Conservation (phyloP, 768 basidiomycete genomes). For the Postia placenta region DNA sequence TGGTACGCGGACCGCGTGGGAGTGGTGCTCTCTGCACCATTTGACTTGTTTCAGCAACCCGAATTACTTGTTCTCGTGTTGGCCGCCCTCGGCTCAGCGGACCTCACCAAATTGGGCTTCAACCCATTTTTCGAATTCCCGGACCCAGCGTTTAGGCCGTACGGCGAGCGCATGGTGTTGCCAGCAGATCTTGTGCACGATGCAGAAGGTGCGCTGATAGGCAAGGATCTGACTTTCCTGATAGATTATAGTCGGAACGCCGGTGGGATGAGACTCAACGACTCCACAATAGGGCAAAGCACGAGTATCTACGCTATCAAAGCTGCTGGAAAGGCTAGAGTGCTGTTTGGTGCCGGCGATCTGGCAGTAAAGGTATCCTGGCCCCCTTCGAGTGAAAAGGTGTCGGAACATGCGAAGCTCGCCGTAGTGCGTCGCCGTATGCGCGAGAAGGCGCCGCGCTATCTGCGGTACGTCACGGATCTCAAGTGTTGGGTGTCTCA, state of each 20-base stretch:
- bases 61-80: constrained; percentile 17
- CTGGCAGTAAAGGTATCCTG: constrained; percentile 8
- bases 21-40: constrained; percentile 14
- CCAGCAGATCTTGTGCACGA: background rate
- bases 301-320: constrained; percentile 1
- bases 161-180: too few relatives aligned
- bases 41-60: constrained; percentile 15
- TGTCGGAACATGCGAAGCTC: background rate
- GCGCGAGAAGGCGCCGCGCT: background rate
- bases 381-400: background rate
- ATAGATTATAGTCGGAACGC: background rate
- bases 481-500: constrained; percentile 4
- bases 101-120: constrained; percentile 12
- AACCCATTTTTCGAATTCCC: constrained; percentile 11
- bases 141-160: too few relatives aligned
- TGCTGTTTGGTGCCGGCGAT: background rate
- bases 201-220: background rate
- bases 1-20: constrained; percentile 25
- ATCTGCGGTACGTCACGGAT: constrained; percentile 4
- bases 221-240: background rate
- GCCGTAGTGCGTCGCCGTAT: background rate
- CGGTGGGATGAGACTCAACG: background rate
- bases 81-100: constrained; percentile 12
- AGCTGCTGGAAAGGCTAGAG: background rate
- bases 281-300: background rate